These are phyloP conservation scores for Lactarius sp. DNA, from an alignment of 768 basidiomycete species.

Conservation along the genomic window DNA sequence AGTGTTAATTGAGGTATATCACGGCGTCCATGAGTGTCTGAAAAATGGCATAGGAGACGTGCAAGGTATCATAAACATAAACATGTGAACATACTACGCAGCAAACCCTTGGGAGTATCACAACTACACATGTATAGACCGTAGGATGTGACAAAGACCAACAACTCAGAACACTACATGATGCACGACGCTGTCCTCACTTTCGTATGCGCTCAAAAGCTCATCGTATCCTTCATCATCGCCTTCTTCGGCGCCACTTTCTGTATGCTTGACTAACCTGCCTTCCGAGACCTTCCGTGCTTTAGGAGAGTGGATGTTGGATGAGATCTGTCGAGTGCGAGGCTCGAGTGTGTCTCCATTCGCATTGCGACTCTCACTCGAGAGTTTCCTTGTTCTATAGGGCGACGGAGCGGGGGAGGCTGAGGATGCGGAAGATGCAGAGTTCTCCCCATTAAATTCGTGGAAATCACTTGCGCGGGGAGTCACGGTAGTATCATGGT, in stretches of 20 bases:
- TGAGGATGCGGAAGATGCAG: constrained; percentile 30
- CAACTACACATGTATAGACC: constrained; percentile 2
- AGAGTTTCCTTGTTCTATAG: constrained; percentile 31
- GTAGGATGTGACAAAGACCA: neutral
- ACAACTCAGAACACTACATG: neutral
- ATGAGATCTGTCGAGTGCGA: constrained; percentile 31
- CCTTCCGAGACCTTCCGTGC: constrained; percentile 23
- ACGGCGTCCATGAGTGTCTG: constrained; percentile 48
- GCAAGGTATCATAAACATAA: constrained; percentile 7
- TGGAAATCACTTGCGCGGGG: constrained; percentile 51
- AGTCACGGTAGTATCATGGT: constrained; percentile 49
- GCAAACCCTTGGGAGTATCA: neutral
- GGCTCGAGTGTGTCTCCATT: constrained; percentile 8
- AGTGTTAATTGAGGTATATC: constrained; percentile 55
- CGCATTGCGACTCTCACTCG: constrained; percentile 27
- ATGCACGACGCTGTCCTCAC: constrained; percentile 50
- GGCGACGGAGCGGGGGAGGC: constrained; percentile 29
- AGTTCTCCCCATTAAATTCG: constrained; percentile 30
- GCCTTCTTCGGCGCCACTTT: constrained; percentile 70
- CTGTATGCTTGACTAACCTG: constrained; percentile 45
- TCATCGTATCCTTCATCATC: constrained; percentile 76
- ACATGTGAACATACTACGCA: constrained; percentile 10
- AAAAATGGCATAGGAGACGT: constrained; percentile 5
- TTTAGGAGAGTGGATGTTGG: constrained; percentile 30
- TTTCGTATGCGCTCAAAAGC: constrained; percentile 75